Evolutionary conservation across 305 asterid species (phyloP).

Genomic region (Fraxinus greggii): DNA sequence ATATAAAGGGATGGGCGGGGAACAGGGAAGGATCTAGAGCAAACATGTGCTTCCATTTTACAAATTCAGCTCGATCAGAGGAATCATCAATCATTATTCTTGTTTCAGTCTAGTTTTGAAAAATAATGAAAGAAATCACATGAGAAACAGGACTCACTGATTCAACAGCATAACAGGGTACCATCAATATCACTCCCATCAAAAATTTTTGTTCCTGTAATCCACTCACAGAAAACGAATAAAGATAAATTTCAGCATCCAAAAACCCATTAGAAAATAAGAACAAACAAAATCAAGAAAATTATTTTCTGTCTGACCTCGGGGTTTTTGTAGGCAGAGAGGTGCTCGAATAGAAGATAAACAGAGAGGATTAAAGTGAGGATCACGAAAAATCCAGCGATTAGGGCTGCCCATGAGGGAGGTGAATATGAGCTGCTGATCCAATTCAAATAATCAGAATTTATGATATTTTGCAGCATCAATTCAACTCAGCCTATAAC

Average conservation of each 20-base stretch:
- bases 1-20: background rate
- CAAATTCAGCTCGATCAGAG: background rate
- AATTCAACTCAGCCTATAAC: constrained; percentile 33
- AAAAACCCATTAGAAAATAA: background rate
- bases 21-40: background rate
- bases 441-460: constrained; percentile 41
- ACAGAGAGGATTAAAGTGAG: constrained; percentile 64
- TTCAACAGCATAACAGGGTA: constrained; percentile 93
- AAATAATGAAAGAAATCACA: background rate
- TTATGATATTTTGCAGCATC: constrained; percentile 51
- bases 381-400: constrained; percentile 65
- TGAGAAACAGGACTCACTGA: constrained; percentile 49
- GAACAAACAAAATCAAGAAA: background rate
- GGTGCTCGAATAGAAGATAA: constrained; percentile 79
- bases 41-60: constrained; percentile 3
- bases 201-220: constrained; percentile 91
- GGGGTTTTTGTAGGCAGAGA: constrained; percentile 84
- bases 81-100: constrained; percentile 20
- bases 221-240: constrained; percentile 19
- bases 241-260: background rate
- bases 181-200: constrained; percentile 93
- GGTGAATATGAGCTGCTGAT: constrained; percentile 47
- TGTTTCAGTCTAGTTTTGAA: constrained; percentile 11
- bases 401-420: constrained; percentile 79
- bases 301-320: constrained; percentile 45